A percentile compares a stretch with the other conserved stretches of the same genome.
Evolutionary conservation across 305 asterid species (phyloP).

Genomic region (Rubia balearica): DNA sequence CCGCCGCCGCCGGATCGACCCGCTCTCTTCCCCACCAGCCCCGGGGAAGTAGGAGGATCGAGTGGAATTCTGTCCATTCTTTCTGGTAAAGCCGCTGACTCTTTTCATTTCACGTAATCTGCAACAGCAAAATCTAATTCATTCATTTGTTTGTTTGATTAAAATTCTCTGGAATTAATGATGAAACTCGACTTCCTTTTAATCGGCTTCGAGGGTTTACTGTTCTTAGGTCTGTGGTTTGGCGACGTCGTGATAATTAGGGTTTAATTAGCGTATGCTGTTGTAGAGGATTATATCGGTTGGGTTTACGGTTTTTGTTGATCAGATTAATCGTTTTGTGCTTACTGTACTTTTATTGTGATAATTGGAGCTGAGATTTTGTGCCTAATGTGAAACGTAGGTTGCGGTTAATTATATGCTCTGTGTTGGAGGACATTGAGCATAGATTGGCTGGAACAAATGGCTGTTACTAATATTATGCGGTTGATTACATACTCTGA

Average conservation of each 20-base stretch:
- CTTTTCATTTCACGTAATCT: background rate
- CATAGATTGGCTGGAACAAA: background rate
- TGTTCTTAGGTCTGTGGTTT: too few species aligned
- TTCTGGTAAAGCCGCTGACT: background rate
- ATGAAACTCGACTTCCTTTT: background rate
- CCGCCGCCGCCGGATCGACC: too few species aligned
- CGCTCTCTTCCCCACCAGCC: background rate
- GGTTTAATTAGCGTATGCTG: background rate
- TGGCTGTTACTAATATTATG: constrained; percentile 43
- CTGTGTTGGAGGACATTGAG: background rate
- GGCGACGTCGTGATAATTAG: background rate
- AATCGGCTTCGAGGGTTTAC: background rate
- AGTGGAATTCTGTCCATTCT: constrained; percentile 1
- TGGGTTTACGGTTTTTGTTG: background rate
- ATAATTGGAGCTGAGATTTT: background rate
- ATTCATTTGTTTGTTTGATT: background rate
- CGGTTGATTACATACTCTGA: constrained; percentile 51
- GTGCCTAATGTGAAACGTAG: constrained; percentile 3
- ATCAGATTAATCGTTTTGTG: background rate
- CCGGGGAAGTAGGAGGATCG: constrained; percentile 1
- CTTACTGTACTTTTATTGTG: background rate
- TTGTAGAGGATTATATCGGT: background rate
- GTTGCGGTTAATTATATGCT: constrained; percentile 8
- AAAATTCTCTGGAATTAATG: background rate
- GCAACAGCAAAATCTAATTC: background rate